A percentile compares a stretch with the other conserved stretches of the same genome.
Conservation (phyloP, 2,329 filamentous ascomycete genomes). For the Epichloe coenophiala region DNA sequence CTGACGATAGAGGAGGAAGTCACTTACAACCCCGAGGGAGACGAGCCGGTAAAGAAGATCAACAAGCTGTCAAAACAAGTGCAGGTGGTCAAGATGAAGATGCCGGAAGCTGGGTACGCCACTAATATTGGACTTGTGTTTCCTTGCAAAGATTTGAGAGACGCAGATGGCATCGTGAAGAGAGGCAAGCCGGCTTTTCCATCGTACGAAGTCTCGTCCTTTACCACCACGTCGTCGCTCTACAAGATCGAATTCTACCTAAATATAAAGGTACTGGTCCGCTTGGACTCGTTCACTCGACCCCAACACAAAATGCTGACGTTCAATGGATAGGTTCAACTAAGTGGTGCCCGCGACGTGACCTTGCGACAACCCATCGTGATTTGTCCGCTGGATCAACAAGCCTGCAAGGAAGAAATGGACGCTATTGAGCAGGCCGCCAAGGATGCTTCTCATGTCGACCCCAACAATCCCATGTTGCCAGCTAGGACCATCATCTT, state of each 20-base stretch:
- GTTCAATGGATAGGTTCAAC: constrained; percentile 51
- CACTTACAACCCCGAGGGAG: constrained; percentile 95
- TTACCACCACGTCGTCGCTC: constrained; percentile 83
- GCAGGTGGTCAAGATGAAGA: constrained; percentile 65
- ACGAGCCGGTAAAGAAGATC: constrained; percentile 81
- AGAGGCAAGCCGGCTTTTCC: constrained; percentile 79
- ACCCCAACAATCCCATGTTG: constrained; percentile 82
- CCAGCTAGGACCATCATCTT: constrained; percentile 73
- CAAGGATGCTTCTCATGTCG: constrained; percentile 78
- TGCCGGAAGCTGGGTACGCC: constrained; percentile 84
- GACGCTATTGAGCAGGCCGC: constrained; percentile 94
- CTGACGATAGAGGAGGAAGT: constrained; percentile 94
- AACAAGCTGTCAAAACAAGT: constrained; percentile 78
- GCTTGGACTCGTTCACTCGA: neutral
- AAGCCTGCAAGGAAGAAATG: constrained; percentile 96
- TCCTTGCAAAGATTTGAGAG: constrained; percentile 76
- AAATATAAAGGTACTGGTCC: constrained; percentile 63
- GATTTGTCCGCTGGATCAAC: constrained; percentile 88
- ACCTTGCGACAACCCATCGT: constrained; percentile 83
- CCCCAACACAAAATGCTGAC: constrained; percentile 8
- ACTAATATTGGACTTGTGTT: constrained; percentile 88
- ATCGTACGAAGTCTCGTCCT: constrained; percentile 74
- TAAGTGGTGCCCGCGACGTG: constrained; percentile 81
- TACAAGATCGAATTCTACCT: constrained; percentile 99
- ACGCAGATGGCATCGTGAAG: constrained; percentile 76